A percentile compares a stretch with the other conserved stretches of the same genome.
Conservation (phyloP, 2,329 filamentous ascomycete species). For the Talaromyces atroroseus region DNA sequence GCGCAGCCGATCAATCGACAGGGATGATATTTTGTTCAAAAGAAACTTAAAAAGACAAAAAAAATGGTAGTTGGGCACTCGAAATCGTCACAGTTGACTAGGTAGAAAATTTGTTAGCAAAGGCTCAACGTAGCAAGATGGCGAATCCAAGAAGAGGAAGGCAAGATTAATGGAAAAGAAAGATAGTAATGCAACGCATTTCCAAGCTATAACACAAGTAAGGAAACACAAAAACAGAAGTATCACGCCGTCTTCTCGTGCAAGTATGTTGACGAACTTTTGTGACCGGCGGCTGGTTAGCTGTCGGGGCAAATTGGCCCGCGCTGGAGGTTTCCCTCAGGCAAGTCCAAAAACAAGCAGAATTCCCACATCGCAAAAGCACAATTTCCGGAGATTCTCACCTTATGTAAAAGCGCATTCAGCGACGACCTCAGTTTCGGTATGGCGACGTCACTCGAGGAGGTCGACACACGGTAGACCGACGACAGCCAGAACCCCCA, state of each 20-base stretch:
- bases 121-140: neutral
- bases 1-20: neutral
- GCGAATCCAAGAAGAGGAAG: neutral
- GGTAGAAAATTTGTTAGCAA: neutral
- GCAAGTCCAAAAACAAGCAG: neutral
- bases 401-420: conserved; percentile 35
- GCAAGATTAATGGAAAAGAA: neutral
- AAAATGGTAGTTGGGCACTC: neutral
- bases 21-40: neutral
- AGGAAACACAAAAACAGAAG: neutral
- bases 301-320: neutral
- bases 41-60: no score
- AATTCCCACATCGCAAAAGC: conserved; percentile 1
- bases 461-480: neutral
- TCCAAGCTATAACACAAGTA: neutral
- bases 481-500: conserved; percentile 20
- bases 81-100: neutral
- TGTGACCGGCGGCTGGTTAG: neutral
- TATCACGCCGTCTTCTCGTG: neutral
- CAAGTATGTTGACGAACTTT: conserved; percentile 2
- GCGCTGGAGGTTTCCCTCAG: neutral
- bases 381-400: conserved; percentile 24
- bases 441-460: conserved; percentile 3
- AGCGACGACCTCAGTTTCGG: conserved; percentile 21
- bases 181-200: neutral